phyloP scores from a whole-genome alignment of 345 rosid species.

The Bretschneidera sinensis region DNA sequence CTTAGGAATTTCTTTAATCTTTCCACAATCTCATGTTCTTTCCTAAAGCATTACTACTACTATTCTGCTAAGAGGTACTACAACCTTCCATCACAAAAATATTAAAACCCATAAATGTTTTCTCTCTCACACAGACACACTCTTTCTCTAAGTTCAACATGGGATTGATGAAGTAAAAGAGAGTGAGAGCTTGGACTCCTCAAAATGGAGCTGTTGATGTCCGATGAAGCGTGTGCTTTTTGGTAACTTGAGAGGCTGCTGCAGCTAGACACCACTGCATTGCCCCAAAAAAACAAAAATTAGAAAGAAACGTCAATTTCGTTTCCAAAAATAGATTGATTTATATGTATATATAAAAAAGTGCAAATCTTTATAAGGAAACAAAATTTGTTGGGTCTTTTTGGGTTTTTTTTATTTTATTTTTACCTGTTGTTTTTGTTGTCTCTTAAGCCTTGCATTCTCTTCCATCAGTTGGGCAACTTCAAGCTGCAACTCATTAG shows the following conservation, averaged over 20 bases:
- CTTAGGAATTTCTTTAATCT: conserved; percentile 14
- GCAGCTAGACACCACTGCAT: conserved; percentile 47
- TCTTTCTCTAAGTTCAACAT: no score
- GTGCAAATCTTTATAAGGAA: no score
- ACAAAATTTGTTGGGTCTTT: background rate
- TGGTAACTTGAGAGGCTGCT: conserved; percentile 39
- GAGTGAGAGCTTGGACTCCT: conserved; percentile 20
- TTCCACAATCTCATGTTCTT: background rate
- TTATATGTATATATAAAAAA: no score
- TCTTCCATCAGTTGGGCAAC: conserved; percentile 47
- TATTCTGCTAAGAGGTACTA: conserved; percentile 12
- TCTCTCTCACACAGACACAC: no score
- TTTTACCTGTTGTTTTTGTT: conserved; percentile 63
- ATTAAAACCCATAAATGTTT: no score
- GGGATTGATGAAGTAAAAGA: background rate
- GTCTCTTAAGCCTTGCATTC: conserved; percentile 58
- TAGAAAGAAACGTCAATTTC: conserved; percentile 1
- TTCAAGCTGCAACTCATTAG: conserved; percentile 56
- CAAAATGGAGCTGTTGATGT: conserved; percentile 77
- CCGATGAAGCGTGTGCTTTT: conserved; percentile 43
- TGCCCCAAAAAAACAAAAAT: conserved; percentile 11
- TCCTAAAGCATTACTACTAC: background rate
- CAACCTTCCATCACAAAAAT: no score
- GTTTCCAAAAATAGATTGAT: background rate
- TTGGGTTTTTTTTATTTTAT: background rate